Conservation (phyloP, 2,329 filamentous ascomycete genomes). For the Pseudogymnoascus sp. region DNA sequence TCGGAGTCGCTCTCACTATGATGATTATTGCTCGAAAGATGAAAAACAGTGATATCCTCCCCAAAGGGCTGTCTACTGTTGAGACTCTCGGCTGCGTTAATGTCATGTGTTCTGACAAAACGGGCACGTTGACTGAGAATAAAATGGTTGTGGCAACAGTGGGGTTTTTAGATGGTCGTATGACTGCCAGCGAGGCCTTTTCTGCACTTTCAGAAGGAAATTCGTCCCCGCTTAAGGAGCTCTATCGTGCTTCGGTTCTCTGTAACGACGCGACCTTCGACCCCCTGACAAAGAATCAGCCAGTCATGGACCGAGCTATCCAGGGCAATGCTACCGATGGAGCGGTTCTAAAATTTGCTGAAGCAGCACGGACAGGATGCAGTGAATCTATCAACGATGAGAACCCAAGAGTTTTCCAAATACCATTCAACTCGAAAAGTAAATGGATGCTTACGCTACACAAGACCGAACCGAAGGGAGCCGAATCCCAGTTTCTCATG, state of each 20-base stretch:
- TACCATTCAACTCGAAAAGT: constrained; percentile 45
- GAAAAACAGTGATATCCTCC: constrained; percentile 65
- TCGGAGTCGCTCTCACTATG: constrained; percentile 58
- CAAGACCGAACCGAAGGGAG: background rate
- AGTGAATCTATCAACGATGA: constrained; percentile 14
- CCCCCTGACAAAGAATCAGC: constrained; percentile 30
- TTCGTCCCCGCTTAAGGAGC: background rate
- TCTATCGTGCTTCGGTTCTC: constrained; percentile 27
- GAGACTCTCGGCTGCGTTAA: constrained; percentile 66
- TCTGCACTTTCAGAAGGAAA: constrained; percentile 11
- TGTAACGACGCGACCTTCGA: constrained; percentile 40
- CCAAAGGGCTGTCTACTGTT: constrained; percentile 69
- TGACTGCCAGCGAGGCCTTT: constrained; percentile 29
- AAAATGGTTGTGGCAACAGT: constrained; percentile 37
- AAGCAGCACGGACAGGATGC: constrained; percentile 20
- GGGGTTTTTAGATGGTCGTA: constrained; percentile 17
- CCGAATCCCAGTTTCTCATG: constrained; percentile 16
- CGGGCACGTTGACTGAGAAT: constrained; percentile 55
- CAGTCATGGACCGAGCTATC: constrained; percentile 30
- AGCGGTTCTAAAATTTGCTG: constrained; percentile 35
- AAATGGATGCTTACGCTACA: constrained; percentile 40
- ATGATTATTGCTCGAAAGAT: constrained; percentile 70
- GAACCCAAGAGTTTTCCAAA: constrained; percentile 31
- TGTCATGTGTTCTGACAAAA: constrained; percentile 68
- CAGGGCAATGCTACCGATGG: constrained; percentile 39